Percentiles rank a stretch among this genome's conserved stretches.
phyloP scores from a whole-genome alignment of 106 monocot species.

The Dioscorea alata region DNA sequence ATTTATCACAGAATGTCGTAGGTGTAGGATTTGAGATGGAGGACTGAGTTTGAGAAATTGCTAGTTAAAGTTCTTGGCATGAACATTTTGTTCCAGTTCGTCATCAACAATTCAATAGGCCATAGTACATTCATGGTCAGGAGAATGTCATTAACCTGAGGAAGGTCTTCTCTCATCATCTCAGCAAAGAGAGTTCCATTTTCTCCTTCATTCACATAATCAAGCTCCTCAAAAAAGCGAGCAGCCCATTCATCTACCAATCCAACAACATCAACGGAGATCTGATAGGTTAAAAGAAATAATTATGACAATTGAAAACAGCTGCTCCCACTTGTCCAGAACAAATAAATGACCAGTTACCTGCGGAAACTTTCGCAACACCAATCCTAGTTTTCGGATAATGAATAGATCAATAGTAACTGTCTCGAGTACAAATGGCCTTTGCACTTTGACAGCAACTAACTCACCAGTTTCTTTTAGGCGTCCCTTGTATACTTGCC shows the following conservation, averaged over 20 bases:
- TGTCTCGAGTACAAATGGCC: constrained; percentile 96
- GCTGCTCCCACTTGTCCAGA: constrained; percentile 2
- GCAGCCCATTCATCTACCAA: constrained; percentile 99
- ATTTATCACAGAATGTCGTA: too few species aligned
- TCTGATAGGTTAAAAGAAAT: constrained; percentile 25
- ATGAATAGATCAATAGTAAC: constrained; percentile 94
- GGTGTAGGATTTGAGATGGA: too few species aligned
- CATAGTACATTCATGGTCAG: background rate
- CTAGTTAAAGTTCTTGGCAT: too few species aligned
- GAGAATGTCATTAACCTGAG: constrained; percentile 39
- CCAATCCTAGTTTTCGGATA: constrained; percentile 82
- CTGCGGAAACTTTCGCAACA: constrained; percentile 86
- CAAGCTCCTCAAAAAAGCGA: constrained; percentile 99
- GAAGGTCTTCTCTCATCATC: constrained; percentile 96
- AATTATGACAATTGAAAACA: constrained; percentile 6
- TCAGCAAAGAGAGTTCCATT: constrained; percentile 97
- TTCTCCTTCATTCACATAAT: constrained; percentile 98
- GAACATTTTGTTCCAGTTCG: too few species aligned
- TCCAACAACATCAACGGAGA: constrained; percentile 98
- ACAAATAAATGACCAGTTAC: constrained; percentile 28
- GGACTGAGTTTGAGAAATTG: too few species aligned
- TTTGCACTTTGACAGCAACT: constrained; percentile 97
- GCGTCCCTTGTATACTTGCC: constrained; percentile 97
- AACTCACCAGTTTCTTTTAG: constrained; percentile 91
- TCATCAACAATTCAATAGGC: background rate